Evolutionary conservation across 495 filamentous ascomycete species (phyloP), one percentile per base, ranked within the genome.

Genomic region (Stereocaulon alpinum): DNA sequence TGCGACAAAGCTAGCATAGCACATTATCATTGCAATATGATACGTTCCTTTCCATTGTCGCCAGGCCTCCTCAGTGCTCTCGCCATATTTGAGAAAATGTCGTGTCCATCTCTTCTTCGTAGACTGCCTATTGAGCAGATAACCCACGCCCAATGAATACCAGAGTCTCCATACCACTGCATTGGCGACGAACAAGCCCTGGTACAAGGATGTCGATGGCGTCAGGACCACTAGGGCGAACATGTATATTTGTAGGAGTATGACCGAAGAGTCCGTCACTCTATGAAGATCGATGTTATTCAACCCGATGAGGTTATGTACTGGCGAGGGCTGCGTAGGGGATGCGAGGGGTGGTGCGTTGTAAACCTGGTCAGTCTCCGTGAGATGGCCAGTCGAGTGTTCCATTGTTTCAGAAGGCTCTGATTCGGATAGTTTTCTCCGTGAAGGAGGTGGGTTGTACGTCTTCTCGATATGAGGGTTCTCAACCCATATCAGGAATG

Each of bases 381-480:
- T 63, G 54, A 62, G 32, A 47, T 64, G 65, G 48, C 78, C 77
- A 59, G 77, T 73, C 55, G 63, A 69, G 37, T 68, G 65, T 37
- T 73, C 69, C 48, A 64, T 57, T 1, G 24, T 24, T 59, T 69
- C 66, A 64, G 49, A 52, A n/a, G 75, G 62, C 61, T 69, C 72
- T 52, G 64, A 53, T 60, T 62, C 60, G 51, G 72, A 66, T 49
- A 69, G 69, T 58, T 78, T 79, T 70, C 81, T 82, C 68, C 89
- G 84, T 27, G 88, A 85, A 34, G 89, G 83, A 29, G 91, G 91
- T 29, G 89, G 80, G 67, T 96, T 96, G 75, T 98, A 98, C 11
- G 86, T 96, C 75, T 94, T 95, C 69, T 98, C 91, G 71, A 98
- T 98, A 66, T 98, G 93, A 15, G 93, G 93, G 69, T 95, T 95